Percentiles rank a stretch among this genome's conserved stretches.
Evolutionary conservation across 164 flowering plant genomes (phyloP).

Genomic region (Amborella trichopoda): DNA sequence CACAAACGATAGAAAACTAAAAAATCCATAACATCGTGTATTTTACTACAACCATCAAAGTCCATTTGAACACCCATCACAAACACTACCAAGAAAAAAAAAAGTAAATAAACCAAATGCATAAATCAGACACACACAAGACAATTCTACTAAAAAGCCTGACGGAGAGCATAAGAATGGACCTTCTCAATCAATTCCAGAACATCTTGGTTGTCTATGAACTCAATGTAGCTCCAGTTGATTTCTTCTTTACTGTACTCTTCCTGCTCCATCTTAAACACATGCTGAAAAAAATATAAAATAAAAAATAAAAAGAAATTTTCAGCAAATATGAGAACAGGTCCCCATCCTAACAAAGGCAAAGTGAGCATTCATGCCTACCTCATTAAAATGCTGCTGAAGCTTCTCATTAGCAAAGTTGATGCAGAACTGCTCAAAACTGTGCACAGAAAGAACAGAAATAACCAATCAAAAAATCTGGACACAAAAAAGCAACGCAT

Average conservation of each 20-base stretch:
- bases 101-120: no score
- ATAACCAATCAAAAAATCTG: not conserved
- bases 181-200: slow-evolving; percentile 95
- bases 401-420: slow-evolving; percentile 98
- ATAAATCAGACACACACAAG: no score
- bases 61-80: no score
- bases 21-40: no score
- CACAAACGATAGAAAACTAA: no score
- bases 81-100: no score
- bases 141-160: no score
- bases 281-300: slow-evolving; percentile 59
- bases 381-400: slow-evolving; percentile 98
- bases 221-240: slow-evolving; percentile 95
- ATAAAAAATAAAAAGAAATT: not conserved
- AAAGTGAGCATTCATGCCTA: slow-evolving; percentile 6
- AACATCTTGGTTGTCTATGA: slow-evolving; percentile 95
- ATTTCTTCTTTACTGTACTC: slow-evolving; percentile 81
- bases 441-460: slow-evolving; percentile 14
- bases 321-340: not conserved
- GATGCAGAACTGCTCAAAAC: slow-evolving; percentile 97
- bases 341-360: not conserved
- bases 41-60: no score
- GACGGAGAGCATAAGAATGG: slow-evolving; percentile 4
- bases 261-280: slow-evolving; percentile 98
- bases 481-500: no score